Conservation (phyloP, 1,139 yeast species). For the Meyerozyma guilliermondii region DNA sequence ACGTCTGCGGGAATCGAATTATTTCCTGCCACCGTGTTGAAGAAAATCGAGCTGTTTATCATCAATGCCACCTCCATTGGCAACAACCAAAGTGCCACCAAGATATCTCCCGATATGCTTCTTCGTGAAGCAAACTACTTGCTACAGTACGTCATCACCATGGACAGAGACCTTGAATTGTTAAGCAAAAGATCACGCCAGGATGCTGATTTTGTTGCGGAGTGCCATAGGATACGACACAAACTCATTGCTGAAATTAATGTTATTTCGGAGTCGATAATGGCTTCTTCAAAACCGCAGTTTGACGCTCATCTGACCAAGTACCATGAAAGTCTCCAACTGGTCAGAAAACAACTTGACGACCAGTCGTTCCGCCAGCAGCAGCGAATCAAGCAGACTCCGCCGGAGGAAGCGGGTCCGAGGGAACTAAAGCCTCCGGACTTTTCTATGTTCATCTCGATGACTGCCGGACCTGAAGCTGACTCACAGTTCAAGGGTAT, state of each 20-base stretch:
- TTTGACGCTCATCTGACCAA: slow-evolving; percentile 23
- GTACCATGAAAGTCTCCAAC: slow-evolving; percentile 23
- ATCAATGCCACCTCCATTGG: slow-evolving; percentile 31
- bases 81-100: slow-evolving; percentile 3
- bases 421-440: slow-evolving; percentile 10
- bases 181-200: slow-evolving; percentile 7
- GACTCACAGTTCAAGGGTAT: slow-evolving; percentile 5
- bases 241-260: slow-evolving; percentile 28
- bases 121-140: slow-evolving; percentile 29
- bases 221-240: slow-evolving; percentile 21
- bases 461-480: slow-evolving; percentile 4
- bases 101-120: slow-evolving; percentile 23
- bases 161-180: slow-evolving; percentile 12
- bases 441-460: slow-evolving; percentile 4
- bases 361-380: slow-evolving; percentile 24
- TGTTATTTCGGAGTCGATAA: slow-evolving; percentile 25
- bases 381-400: slow-evolving; percentile 9
- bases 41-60: slow-evolving; percentile 35
- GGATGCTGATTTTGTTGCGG: slow-evolving; percentile 9
- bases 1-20: slow-evolving; percentile 31
- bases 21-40: slow-evolving; percentile 27
- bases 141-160: slow-evolving; percentile 25
- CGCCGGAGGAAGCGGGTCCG: neutral
- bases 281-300: slow-evolving; percentile 17
- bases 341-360: slow-evolving; percentile 25